Evolutionary conservation across 352 stramenopile genomes (phyloP), one percentile per base, ranked within the genome.

Genomic region (Globisporangium camurandrum): DNA sequence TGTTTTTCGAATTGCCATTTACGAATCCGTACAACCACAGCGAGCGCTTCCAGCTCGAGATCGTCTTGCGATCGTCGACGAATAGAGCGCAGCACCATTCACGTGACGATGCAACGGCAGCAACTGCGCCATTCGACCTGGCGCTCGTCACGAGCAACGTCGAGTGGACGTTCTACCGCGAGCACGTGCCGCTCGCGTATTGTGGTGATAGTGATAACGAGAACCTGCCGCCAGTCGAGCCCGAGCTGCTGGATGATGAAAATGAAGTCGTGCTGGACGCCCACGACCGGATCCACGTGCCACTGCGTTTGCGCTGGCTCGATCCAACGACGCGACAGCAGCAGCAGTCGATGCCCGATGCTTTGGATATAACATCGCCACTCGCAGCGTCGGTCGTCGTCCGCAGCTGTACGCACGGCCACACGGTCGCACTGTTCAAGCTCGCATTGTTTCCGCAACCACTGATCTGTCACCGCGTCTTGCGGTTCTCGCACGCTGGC

Each of bases 201-300:
- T n/a, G n/a, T n/a, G 67, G 68, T 46, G 50, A 38, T 36, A 10
- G 8, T 17, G 12, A 46, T 49, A 23, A 51, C 47, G 30, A 47
- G 41, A 56, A 30, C 53, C 53, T 7, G 8, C 0, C 36, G 42
- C 66, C 68, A 8, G 66, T 97, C 4, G 93, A 98, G 59, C 63
- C 69, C 9, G 92, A 98, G 46, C 96, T 98, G 87, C 95, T 98
- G 24, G 93, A 98, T 54, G 64, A 75, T 28, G 68, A 83, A 42
- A 71, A 90, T 27, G 72, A 95, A 60, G 60, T 97, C 8, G 86
- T 93, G 17, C 72, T 98, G 33, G 84, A 95, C 19, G 59, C 73
- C 0, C 67, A 82, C 47, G 93, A 98, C 53, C 69, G 70, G 14
- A 64, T 98, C 5, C 61, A 66, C 19, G 71, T 98, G 6, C 93